A percentile compares a stretch with the other conserved stretches of the same genome.
phyloP scores from a whole-genome alignment of 768 basidiomycete species.

The Mrakia gelida region DNA sequence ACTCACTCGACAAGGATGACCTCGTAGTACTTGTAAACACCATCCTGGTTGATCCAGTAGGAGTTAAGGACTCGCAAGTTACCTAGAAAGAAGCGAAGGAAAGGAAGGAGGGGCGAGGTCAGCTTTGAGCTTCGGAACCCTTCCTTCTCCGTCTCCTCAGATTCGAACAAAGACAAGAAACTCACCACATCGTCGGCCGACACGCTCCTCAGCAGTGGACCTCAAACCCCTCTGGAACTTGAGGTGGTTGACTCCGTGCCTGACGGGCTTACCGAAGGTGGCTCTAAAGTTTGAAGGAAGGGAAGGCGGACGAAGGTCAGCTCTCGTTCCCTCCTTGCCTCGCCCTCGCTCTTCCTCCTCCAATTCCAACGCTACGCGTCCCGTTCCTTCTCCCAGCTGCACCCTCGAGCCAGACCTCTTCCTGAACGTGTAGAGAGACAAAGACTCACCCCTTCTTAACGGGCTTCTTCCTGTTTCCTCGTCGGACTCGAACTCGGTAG shows the following conservation, averaged over 20 bases:
- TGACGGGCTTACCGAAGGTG: constrained; percentile 97
- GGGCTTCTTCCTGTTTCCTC: constrained; percentile 98
- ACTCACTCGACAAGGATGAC: constrained; percentile 83
- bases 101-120: background rate
- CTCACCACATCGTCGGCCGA: constrained; percentile 81
- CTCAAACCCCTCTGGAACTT: constrained; percentile 93
- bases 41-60: constrained; percentile 71
- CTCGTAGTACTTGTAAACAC: constrained; percentile 70
- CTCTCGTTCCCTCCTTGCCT: background rate
- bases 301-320: background rate
- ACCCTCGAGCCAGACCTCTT: too few species aligned
- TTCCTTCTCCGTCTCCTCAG: background rate
- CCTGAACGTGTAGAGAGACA: background rate
- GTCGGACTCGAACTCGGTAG: constrained; percentile 94
- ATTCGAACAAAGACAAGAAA: background rate
- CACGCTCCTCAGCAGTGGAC: constrained; percentile 95
- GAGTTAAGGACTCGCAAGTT: constrained; percentile 89
- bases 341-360: too few species aligned
- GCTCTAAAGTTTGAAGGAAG: constrained; percentile 60
- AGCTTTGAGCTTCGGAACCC: background rate
- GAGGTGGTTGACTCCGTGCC: constrained; percentile 98
- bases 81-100: background rate
- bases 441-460: constrained; percentile 78
- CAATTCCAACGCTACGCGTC: too few species aligned
- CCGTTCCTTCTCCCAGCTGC: too few species aligned